Percentiles rank a stretch among this genome's conserved stretches.
These are phyloP conservation scores for Ambispora gerdemannii DNA, from an alignment of 192 early-diverging fungal genomes.

Conservation along the genomic window DNA sequence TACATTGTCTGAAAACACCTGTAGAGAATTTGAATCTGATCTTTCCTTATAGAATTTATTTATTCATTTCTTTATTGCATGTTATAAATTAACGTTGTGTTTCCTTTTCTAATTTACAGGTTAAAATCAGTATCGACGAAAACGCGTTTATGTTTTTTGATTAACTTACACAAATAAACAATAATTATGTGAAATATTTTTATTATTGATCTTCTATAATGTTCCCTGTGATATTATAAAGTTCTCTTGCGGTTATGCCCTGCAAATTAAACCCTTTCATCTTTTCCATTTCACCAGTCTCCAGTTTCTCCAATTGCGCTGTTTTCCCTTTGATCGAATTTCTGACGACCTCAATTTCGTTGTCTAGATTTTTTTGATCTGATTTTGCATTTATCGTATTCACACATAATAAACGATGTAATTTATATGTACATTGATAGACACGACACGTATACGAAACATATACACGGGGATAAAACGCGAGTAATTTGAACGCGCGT, in stretches of 20 bases:
- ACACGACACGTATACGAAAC: not conserved
- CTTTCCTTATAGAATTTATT: not conserved
- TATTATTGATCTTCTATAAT: not conserved
- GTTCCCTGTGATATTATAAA: constrained; percentile 26
- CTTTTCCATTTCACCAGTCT: constrained; percentile 38
- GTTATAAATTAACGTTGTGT: not conserved
- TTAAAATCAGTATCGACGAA: too few species aligned
- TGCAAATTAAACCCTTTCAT: constrained; percentile 24
- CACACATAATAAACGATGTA: too few species aligned
- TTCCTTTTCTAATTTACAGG: not conserved
- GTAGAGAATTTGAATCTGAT: constrained; percentile 7
- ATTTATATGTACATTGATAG: not conserved
- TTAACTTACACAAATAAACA: not conserved
- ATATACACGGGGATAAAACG: not conserved
- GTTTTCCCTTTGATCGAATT: constrained; percentile 46
- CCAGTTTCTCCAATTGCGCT: constrained; percentile 45
- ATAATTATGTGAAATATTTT: not conserved
- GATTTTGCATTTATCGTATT: too few species aligned
- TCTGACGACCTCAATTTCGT: constrained; percentile 45
- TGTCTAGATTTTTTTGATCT: constrained; percentile 52
- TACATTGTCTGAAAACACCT: constrained; percentile 3
- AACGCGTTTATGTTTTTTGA: too few species aligned
- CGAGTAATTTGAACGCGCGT: too few species aligned
- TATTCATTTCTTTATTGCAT: not conserved
- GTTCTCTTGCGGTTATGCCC: constrained; percentile 16